phyloP scores from a whole-genome alignment of 768 basidiomycete genomes.

The Phanerochaete carnosa region DNA sequence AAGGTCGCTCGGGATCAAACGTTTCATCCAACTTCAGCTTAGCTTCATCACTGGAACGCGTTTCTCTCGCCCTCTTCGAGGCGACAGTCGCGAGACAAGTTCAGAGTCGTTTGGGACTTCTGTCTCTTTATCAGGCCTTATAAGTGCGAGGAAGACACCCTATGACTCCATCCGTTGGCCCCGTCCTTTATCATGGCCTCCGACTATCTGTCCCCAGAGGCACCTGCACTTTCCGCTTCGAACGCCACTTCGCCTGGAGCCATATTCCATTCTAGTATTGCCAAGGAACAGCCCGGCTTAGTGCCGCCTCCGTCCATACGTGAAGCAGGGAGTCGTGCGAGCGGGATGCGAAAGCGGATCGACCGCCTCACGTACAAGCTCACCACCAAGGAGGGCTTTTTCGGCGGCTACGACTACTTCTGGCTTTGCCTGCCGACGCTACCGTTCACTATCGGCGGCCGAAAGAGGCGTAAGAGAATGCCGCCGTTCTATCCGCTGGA shows the following conservation, averaged over 20 bases:
- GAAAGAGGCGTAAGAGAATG: conserved; percentile 22
- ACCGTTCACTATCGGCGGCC: conserved; percentile 48
- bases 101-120: no score
- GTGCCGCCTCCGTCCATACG: conserved; percentile 13
- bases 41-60: no score
- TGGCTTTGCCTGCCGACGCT: conserved; percentile 67
- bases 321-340: background rate
- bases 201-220: background rate
- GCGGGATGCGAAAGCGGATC: conserved; percentile 10
- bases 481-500: conserved; percentile 80
- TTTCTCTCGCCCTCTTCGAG: no score
- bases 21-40: no score
- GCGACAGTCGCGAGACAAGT: no score
- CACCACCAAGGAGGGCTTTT: conserved; percentile 63
- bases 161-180: background rate
- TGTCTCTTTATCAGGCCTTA: no score
- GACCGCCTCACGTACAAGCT: conserved; percentile 31
- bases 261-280: conserved; percentile 23
- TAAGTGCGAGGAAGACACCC: background rate
- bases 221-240: background rate
- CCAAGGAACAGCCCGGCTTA: conserved; percentile 29
- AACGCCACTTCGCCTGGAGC: background rate
- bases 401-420: conserved; percentile 80
- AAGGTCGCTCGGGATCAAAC: no score
- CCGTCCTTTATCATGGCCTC: background rate